These are phyloP conservation scores for Selaginella tamariscina DNA, from an alignment of 75 land plant species.

Conservation along the genomic window DNA sequence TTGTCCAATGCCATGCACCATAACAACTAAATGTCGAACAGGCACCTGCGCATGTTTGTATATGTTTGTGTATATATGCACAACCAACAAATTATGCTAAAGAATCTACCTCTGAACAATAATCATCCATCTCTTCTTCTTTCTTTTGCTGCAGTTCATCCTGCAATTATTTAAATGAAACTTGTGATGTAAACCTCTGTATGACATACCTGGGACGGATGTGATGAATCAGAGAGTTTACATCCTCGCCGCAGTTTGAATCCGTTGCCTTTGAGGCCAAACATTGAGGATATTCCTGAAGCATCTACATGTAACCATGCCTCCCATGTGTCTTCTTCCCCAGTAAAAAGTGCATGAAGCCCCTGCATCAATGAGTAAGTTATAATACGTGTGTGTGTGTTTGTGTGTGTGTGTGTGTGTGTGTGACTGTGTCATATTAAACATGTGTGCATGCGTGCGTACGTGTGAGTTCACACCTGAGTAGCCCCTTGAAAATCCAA, in stretches of 20 bases:
- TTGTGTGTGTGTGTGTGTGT: too few species aligned
- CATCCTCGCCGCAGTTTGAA: constrained; percentile 84
- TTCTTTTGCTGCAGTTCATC: constrained; percentile 82
- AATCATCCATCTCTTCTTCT: constrained; percentile 96
- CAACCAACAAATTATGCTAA: background rate
- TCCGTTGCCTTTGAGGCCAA: constrained; percentile 48
- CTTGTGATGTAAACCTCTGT: background rate
- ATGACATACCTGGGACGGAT: constrained; percentile 64
- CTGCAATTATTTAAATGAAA: constrained; percentile 21
- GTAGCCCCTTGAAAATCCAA: constrained; percentile 73
- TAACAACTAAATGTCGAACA: constrained; percentile 84
- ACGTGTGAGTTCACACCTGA: constrained; percentile 37
- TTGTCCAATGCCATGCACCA: constrained; percentile 99
- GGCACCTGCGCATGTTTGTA: constrained; percentile 48
- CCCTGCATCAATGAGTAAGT: constrained; percentile 51
- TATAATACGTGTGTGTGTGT: too few species aligned
- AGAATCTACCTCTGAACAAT: constrained; percentile 75
- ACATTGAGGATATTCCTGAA: constrained; percentile 46
- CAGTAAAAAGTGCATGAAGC: constrained; percentile 89
- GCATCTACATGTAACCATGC: constrained; percentile 69
- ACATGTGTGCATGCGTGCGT: too few species aligned
- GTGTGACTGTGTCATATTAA: too few species aligned
- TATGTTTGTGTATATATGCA: background rate
- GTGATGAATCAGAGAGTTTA: constrained; percentile 44
- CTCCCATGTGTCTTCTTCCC: constrained; percentile 97